These are phyloP conservation scores for Athelia psychrophila DNA, from an alignment of 1,284 basidiomycete species.

Conservation along the genomic window DNA sequence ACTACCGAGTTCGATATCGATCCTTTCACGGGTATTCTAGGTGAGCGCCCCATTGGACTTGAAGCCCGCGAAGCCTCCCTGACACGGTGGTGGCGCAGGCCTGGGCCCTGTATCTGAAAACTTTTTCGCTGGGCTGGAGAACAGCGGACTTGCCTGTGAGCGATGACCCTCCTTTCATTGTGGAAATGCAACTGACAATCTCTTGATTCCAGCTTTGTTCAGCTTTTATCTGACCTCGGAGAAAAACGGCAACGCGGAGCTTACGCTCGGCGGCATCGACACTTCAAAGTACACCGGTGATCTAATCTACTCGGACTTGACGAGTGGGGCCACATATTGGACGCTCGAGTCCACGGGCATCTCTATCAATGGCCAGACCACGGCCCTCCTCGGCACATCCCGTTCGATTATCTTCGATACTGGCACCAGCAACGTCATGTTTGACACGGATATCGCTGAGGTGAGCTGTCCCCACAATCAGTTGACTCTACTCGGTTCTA, in stretches of 20 bases:
- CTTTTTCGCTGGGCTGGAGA: conserved; percentile 44
- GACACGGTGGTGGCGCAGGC: conserved; percentile 26
- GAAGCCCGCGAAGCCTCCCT: too few species aligned
- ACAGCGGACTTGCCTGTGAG: conserved; percentile 47
- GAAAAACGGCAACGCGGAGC: conserved; percentile 45
- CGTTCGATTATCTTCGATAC: conserved; percentile 54
- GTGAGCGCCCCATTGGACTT: conserved; percentile 23
- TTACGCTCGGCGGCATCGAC: conserved; percentile 54
- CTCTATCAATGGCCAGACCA: conserved; percentile 51
- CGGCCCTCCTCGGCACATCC: conserved; percentile 31
- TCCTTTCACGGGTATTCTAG: conserved; percentile 55
- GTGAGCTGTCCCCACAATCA: conserved; percentile 15
- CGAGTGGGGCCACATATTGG: conserved; percentile 31
- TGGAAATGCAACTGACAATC: too few species aligned
- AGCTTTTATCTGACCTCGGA: conserved; percentile 50
- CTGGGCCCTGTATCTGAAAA: conserved; percentile 45
- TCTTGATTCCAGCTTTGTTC: conserved; percentile 39
- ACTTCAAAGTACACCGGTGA: conserved; percentile 44
- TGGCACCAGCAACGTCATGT: conserved; percentile 54
- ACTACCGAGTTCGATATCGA: conserved; percentile 47
- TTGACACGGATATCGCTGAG: conserved; percentile 44
- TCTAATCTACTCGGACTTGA: conserved; percentile 11
- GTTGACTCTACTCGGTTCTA: too few species aligned
- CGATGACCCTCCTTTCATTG: neutral
- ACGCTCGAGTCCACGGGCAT: conserved; percentile 41